Evolutionary conservation across 371 early-diverging fungal species (phyloP).

Genomic region (Catenaria anguillulae): DNA sequence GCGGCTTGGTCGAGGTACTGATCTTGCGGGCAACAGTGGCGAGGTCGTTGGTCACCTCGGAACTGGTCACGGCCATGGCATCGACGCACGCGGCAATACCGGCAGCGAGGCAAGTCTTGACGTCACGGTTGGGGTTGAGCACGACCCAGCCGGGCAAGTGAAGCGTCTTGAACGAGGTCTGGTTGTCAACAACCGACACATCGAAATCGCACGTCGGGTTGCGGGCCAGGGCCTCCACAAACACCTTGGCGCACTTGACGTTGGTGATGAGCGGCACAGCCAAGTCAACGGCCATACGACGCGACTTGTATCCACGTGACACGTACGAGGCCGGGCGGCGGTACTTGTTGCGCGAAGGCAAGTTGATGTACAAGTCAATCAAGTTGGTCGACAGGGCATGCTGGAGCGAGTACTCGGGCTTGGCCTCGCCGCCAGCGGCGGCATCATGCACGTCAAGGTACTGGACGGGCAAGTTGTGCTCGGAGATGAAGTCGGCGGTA

Average conservation of each 20-base stretch:
- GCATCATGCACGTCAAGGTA: slow-evolving; percentile 62
- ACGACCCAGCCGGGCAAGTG: slow-evolving; percentile 68
- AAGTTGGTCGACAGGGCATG: slow-evolving; percentile 87
- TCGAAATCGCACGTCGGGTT: slow-evolving; percentile 43
- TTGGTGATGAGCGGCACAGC: slow-evolving; percentile 91
- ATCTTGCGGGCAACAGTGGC: slow-evolving; percentile 47
- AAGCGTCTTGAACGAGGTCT: slow-evolving; percentile 65
- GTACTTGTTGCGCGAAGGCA: slow-evolving; percentile 89
- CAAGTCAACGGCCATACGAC: slow-evolving; percentile 93
- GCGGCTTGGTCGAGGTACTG: slow-evolving; percentile 50
- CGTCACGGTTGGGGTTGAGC: not conserved
- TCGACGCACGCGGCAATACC: not conserved
- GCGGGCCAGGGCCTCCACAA: slow-evolving; percentile 82
- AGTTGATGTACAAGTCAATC: slow-evolving; percentile 94
- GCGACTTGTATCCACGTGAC: slow-evolving; percentile 81
- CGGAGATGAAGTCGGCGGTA: slow-evolving; percentile 85
- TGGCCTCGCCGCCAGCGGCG: slow-evolving; percentile 31
- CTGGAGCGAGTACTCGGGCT: slow-evolving; percentile 78
- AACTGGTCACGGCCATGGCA: not conserved
- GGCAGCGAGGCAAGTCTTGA: not conserved
- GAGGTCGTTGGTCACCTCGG: slow-evolving; percentile 27
- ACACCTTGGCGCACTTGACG: slow-evolving; percentile 92
- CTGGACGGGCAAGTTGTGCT: slow-evolving; percentile 78
- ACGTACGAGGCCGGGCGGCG: slow-evolving; percentile 91
- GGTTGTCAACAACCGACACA: slow-evolving; percentile 65